Evolutionary conservation across 2,329 filamentous ascomycete genomes (phyloP), one percentile per base, ranked within the genome.

Genomic region (Penicillium sp.): DNA sequence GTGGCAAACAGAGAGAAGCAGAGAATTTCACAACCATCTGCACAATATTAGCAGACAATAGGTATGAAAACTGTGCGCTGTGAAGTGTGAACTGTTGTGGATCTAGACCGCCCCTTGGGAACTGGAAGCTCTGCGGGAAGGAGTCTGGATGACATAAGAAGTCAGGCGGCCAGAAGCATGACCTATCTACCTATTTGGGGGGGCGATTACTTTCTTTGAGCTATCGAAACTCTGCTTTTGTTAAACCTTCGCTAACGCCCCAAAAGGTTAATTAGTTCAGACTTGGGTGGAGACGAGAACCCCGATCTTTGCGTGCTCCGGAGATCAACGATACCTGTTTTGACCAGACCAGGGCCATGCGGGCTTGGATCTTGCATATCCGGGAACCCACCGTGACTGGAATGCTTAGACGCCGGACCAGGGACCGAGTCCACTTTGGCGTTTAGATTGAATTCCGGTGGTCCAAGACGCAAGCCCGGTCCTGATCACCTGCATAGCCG

Each of bases 401-500:
- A 67, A 67, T 69, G 62, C 60, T 68, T 67, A 70, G 64, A 60
- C 63, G 62, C 67, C 67, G 57, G 62, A 64, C 54, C 58, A 56
- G 58, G 56, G 49, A 54, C 61, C 55, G 61, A 65, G 65, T 67
- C 63, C 61, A 62, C 58, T 58, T 51, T 51, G 57, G 57, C 55
- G 61, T 64, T 57, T 58, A 58, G 51, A 60, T 49, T 45, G 50
- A 51, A 27, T 51, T 29, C 35, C 51, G 50, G 33, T 47, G 46
- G 46, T 33, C 25, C 42, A 45, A 45, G 53, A 54, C 51, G 58
- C 40, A 41, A 40, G n/a, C 33, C 47, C 20, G 20, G 58, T 60
- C 37, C 37, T 61, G 54, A 68, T 72, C 63, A 67, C 71, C 62
- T 73, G 69, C 70, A 73, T 70, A 71, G 55, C 67, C 69, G 69